Percentiles rank a stretch among this genome's conserved stretches.
These are phyloP conservation scores for Kodamaea fungicola DNA, from an alignment of 1,139 yeast species.

Conservation along the genomic window DNA sequence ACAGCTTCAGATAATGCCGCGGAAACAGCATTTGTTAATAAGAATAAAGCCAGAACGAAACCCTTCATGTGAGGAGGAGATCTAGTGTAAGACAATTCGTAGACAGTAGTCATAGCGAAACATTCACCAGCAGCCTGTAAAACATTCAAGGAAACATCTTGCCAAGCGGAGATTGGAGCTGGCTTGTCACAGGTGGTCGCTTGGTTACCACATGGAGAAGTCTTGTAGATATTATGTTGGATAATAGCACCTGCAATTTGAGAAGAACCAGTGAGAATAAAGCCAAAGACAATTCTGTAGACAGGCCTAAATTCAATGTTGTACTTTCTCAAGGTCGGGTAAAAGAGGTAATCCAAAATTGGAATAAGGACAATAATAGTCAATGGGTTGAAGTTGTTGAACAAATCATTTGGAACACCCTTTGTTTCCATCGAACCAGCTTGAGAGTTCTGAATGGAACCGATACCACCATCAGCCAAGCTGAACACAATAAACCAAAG, in stretches of 20 bases:
- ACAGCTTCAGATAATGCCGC: slow-evolving; percentile 58
- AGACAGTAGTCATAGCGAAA: slow-evolving; percentile 64
- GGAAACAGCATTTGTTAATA: slow-evolving; percentile 56
- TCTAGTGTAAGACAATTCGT: slow-evolving; percentile 68
- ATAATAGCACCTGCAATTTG: slow-evolving; percentile 42
- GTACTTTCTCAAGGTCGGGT: slow-evolving; percentile 55
- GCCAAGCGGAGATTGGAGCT: slow-evolving; percentile 58
- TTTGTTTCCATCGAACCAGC: slow-evolving; percentile 64
- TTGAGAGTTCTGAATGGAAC: slow-evolving; percentile 59
- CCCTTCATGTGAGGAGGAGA: slow-evolving; percentile 69
- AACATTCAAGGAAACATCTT: slow-evolving; percentile 47
- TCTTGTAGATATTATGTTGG: slow-evolving; percentile 31
- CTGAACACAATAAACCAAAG: slow-evolving; percentile 60
- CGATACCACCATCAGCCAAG: slow-evolving; percentile 64
- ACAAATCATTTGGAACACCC: slow-evolving; percentile 71
- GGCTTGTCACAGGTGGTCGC: slow-evolving; percentile 49
- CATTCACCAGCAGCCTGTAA: slow-evolving; percentile 66
- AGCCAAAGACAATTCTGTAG: slow-evolving; percentile 23
- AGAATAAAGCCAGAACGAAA: slow-evolving; percentile 63
- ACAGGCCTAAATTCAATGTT: slow-evolving; percentile 29
- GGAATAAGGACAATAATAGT: slow-evolving; percentile 65
- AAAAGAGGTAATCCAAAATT: slow-evolving; percentile 52
- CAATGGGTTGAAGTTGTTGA: slow-evolving; percentile 65
- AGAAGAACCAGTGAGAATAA: slow-evolving; percentile 31
- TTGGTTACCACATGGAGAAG: slow-evolving; percentile 39